Evolutionary conservation across 495 filamentous ascomycete species (phyloP), one percentile per base, ranked within the genome.

Genomic region (Entonaema liquescens): DNA sequence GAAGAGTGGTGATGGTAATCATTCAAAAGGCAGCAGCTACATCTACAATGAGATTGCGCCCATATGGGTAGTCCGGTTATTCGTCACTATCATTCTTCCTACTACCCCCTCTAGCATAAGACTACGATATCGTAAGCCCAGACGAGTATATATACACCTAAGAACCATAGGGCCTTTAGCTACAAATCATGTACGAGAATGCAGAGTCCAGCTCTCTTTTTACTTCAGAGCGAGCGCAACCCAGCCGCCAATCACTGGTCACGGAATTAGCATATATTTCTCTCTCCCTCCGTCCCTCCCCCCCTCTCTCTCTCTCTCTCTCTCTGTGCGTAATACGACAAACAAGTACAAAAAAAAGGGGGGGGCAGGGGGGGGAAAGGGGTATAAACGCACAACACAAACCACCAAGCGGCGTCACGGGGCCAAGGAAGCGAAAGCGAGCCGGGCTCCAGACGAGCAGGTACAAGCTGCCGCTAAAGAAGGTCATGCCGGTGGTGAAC

Each of bases 391-490:
- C 26, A 73, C 70, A 73, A 53, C 83, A 89, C 65, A 87, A 72
- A 1, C 88, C 88, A 0, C 88, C 88, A 7, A 89, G 72, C 17
- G 88, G 88, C 26, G 88, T 90, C 0, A 88, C 79, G 1, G 88
- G 88, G 0, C 88, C 87, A 54, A 89, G 44, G 36, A 81, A 81
- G 56, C 83, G 82, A 74, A 86, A 88, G 54, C 80, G 77, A 67
- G 83, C 82, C 44, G 87, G 83, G 73, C 88, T 83, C 1, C 89
- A 80, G 4, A 84, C 81, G 15, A 90, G 80, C 17, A 84, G 78
- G 74, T 90, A 90, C 57, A 90, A 80, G 74, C 81, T 84, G 6
- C 88, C 88, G 63, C 82, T 85, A 78, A 90, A 90, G 80, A 89
- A 81, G 60, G 74, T 83, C 78, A 81, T 88, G 80, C 79, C 83